Evolutionary conservation across 2,329 filamentous ascomycete genomes (phyloP), one percentile per base, ranked within the genome.

Genomic region (Fusarium sp.): DNA sequence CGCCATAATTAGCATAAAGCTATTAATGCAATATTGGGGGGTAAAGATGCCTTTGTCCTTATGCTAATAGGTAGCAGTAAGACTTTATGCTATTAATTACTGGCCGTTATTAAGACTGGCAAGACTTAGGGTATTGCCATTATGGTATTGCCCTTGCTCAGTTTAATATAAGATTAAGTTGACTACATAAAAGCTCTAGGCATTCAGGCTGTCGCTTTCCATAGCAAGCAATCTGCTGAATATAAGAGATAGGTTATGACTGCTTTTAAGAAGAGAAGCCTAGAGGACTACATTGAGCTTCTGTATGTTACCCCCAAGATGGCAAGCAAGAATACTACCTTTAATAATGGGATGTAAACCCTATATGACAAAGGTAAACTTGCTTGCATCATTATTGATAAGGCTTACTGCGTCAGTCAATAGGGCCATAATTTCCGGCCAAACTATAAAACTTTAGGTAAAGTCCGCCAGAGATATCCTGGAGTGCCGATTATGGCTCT

Each of bases 21-120:
- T 12, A 97, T 99, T 75, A 98, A 99, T 75, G 90, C 93, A 2
- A 98, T 95, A 0, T 80, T 99, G 41, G 83, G 81, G 28, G 95
- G 94, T 4, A 88, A 94, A 64, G 94, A 99, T 76, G 90, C 91
- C 0, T 99, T 99, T 74, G 91, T 99, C 13, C 81, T 99, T 35
- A 99, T 99, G 95, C 95, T 95, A 3, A 99, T 96, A 0, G 95
- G 95, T 49, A 95, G 95, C 58, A 96, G 95, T 38, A 99, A 99
- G 74, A 98, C 94, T 1, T 82, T 99, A 2, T 98, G 95, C 75
- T 99, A 99, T 74, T 95, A 99, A 75, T 80, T 99, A 11, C 96
- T 96, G 11, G 92, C 95, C 2, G 85, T 98, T 22, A 83, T 99
- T 29, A 86, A 83, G 43, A 90, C 87, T 42, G 95, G 95, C 39